Conservation (phyloP, 2,329 filamentous ascomycete genomes). For the Colletotrichum endophyticum region DNA sequence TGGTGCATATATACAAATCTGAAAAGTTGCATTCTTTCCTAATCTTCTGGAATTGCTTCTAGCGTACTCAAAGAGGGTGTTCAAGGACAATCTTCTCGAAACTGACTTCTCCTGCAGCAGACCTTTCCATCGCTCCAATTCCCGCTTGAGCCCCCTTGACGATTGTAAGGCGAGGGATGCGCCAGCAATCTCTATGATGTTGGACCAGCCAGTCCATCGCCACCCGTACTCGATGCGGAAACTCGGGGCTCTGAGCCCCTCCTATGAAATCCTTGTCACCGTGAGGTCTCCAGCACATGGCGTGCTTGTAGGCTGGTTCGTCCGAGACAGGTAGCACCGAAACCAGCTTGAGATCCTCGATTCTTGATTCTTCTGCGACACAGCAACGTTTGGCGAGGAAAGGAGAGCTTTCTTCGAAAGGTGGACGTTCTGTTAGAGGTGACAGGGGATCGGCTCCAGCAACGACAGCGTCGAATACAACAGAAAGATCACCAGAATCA, state of each 20-base stretch:
- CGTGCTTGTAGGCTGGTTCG: not conserved
- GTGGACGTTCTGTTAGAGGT: not conserved
- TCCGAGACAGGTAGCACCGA: not conserved
- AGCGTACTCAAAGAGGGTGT: not conserved
- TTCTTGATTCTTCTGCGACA: not conserved
- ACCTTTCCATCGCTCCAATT: not conserved
- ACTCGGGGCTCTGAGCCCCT: not conserved
- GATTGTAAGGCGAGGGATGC: not conserved
- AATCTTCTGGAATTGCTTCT: not conserved
- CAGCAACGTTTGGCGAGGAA: not conserved
- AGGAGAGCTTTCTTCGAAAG: not conserved
- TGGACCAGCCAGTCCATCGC: not conserved
- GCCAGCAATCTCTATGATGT: not conserved
- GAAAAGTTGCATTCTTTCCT: not conserved
- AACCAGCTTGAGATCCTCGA: not conserved
- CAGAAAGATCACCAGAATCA: not conserved
- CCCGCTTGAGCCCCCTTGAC: not conserved
- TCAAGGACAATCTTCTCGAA: not conserved
- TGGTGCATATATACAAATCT: fast-evolving
- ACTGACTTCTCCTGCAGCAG: not conserved
- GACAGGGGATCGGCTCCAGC: not conserved
- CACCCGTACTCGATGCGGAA: not conserved
- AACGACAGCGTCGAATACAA: not conserved
- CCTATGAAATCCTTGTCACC: not conserved
- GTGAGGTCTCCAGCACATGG: not conserved